Base-by-base conservation (phyloP, 2,329 filamentous ascomycete species). In the Massarina eburnea region DNA sequence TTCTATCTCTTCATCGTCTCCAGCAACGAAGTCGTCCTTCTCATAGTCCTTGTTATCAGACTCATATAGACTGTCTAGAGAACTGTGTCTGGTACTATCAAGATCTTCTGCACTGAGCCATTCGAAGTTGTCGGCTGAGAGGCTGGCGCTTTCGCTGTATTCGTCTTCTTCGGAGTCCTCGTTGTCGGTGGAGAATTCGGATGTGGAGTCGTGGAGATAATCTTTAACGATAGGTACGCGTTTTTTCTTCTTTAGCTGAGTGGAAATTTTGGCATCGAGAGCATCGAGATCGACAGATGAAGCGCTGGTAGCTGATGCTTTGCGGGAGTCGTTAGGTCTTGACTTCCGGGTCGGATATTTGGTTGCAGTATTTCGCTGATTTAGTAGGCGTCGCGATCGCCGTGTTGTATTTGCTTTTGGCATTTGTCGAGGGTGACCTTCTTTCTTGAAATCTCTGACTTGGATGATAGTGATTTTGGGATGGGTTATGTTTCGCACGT, bases 11-110 rank as follows among this genome's bases (percentile, higher is more conserved):
- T 48, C 39, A 17, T 46, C 45, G 27, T 51, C 46, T 3, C 10
- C 45, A 14, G 49, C 51, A 10, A 57, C 47, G 22, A 54, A 57
- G n/a, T 46, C 51, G 27, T 57, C 47, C 1, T 17, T 8, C 33
- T 52, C 43, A 24, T 57, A 54, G 8, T 42, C 41, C 17, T 51
- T 39, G 33, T 57, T 57, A 3, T 44, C 51, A 8, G 43, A 34
- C 21, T 51, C 49, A 3, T 39, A 41, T 2, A 45, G 43, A 17
- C 43, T 49, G 30, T 54, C 54, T 20, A 49, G 49, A 5, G 45
- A 48, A 4, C 7, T 10, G 15, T 34, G 14, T 14, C 44, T 37
- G 8, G 27, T 35, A 3, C 19, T 27, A 12, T 27, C 26, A 4
- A 51, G 27, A 9, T 48, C 29, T n/a, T 52, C 35, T 10, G 38